Base-by-base conservation (phyloP, 2,329 filamentous ascomycete genomes). In the Apiospora hydei region DNA sequence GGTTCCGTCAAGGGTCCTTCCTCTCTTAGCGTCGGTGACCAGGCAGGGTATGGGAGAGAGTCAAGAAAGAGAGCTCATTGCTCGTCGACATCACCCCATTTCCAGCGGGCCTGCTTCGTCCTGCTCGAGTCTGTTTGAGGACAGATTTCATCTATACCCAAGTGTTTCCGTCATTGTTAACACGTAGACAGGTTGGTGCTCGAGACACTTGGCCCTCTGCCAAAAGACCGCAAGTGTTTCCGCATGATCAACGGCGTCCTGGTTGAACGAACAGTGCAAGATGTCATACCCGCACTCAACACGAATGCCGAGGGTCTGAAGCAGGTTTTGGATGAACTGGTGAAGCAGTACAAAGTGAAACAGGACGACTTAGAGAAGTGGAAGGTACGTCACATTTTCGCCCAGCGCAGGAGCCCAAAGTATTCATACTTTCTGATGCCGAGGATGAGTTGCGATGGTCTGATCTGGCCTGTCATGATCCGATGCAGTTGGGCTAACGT, bases 221-320 rank as follows among this genome's bases (percentile, higher is more conserved):
- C 94, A 0, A 89, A 88, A 75, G 93, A 97, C 76, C 93, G 96
- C 79, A 99, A 98, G 86, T 98, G 96, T 85, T 99, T 98, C 85
- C 95, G 96, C 77, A 94, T 99, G 90, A 97, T 99, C 82, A 98
- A 99, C 82, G 96, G 96, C 66, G 95, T 98, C 34, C 86, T 99
- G 72, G 94, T 98, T 70, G 96, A 99, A 86, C 90, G 95, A 77
- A 98, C 96, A 21, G 94, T 99, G 77, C 89, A 94, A 82, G 96
- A 98, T 82, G 94, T 99, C 16, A 88, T 97, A 71, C 96, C 96
- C 7, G 93, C 94, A 38, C 87, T 99, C 73, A 92, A 94, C 85
- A 98, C 95, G 26, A 98, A 99, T 81, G 93, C 94, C 38, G 96
- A 98, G 75, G 96, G 96, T 1, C 82, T 99, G 80, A 96, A 93